Evolutionary conservation across 176 grass and related monocot species (phyloP).

Genomic region (Poa pratensis): DNA sequence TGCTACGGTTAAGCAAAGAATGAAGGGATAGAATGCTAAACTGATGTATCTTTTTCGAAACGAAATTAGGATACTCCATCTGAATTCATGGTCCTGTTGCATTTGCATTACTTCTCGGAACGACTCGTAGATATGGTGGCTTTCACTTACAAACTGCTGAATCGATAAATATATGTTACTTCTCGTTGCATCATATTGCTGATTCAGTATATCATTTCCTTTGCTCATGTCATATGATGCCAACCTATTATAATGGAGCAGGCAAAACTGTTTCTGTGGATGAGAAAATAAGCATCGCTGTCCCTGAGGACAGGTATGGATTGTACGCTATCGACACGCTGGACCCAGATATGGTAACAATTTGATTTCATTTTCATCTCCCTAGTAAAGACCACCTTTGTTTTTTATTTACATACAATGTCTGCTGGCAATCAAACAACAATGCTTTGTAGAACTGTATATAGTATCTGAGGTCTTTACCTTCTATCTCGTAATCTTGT

Average conservation of each 20-base stretch:
- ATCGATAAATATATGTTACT: neutral
- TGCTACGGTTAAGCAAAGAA: neutral
- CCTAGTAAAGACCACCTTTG: slow-evolving; percentile 18
- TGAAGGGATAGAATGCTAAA: neutral
- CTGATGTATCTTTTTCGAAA: neutral
- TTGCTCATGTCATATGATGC: slow-evolving; percentile 29
- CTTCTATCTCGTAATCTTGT: neutral
- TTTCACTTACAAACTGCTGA: neutral
- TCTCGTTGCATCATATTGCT: neutral
- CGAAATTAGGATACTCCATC: neutral
- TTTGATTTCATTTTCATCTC: slow-evolving; percentile 27
- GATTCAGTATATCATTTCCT: neutral
- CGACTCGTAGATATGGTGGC: neutral
- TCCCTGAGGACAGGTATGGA: slow-evolving; percentile 91
- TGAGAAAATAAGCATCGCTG: slow-evolving; percentile 66
- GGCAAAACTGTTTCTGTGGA: slow-evolving; percentile 90
- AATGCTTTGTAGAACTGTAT: neutral
- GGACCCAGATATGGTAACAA: slow-evolving; percentile 82
- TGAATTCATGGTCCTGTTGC: neutral
- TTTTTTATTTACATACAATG: neutral
- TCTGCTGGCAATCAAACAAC: neutral
- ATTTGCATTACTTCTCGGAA: neutral
- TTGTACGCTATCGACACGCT: slow-evolving; percentile 90
- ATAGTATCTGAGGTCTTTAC: neutral
- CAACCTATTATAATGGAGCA: slow-evolving; percentile 47